Percentiles rank a stretch among this genome's conserved stretches.
Conservation (phyloP, 352 stramenopile genomes). For the Globisporangium paroecandrum region DNA sequence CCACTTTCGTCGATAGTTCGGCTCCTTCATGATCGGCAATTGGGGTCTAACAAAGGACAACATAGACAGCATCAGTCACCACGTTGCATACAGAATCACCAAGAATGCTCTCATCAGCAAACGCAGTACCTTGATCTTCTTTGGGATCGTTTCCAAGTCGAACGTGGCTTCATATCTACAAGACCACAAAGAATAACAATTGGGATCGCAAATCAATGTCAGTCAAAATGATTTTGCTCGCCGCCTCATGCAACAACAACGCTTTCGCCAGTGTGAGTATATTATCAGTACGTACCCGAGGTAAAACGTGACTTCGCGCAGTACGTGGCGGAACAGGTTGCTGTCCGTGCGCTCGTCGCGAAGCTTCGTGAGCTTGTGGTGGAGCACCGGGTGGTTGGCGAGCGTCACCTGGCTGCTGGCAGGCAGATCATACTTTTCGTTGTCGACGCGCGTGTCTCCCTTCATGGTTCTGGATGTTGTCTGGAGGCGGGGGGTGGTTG, state of each 20-base stretch:
- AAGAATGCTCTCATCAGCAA: neutral
- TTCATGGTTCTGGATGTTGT: conserved; percentile 39
- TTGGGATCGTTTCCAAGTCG: conserved; percentile 61
- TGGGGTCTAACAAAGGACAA: conserved; percentile 42
- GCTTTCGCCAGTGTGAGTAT: neutral
- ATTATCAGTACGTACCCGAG: conserved; percentile 85
- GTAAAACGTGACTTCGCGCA: conserved; percentile 98
- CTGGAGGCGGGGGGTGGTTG: neutral
- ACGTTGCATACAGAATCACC: neutral
- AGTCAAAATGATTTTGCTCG: neutral
- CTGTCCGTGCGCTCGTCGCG: conserved; percentile 92
- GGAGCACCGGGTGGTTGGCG: conserved; percentile 88
- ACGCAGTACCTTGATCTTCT: conserved; percentile 61
- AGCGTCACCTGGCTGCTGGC: conserved; percentile 77
- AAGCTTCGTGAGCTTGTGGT: conserved; percentile 96
- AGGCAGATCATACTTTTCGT: conserved; percentile 58
- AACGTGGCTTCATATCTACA: conserved; percentile 77
- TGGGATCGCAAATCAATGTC: neutral
- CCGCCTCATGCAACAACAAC: neutral
- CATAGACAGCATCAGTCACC: no score
- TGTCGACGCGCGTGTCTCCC: conserved; percentile 60
- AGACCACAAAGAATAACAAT: neutral
- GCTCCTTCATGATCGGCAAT: conserved; percentile 72
- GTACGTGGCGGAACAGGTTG: conserved; percentile 92
- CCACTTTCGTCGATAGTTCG: conserved; percentile 90